These are phyloP conservation scores for Aspergillus fumigatus DNA, from an alignment of 2,329 filamentous ascomycete genomes.

Conservation along the genomic window DNA sequence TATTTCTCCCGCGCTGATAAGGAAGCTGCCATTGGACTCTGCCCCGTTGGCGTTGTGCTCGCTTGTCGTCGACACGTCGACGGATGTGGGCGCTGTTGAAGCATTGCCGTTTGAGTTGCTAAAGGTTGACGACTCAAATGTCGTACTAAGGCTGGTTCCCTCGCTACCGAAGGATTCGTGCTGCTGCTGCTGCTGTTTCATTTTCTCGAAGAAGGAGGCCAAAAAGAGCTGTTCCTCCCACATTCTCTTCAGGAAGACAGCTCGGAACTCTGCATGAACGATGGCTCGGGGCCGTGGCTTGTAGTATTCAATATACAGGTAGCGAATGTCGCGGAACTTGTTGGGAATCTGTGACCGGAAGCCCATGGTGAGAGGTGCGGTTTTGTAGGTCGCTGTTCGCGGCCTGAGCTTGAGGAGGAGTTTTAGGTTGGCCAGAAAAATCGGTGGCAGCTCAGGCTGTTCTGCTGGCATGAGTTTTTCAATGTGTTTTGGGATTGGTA, in stretches of 20 bases:
- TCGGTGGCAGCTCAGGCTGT: slow-evolving; percentile 3
- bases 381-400: slow-evolving; percentile 3
- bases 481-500: not conserved
- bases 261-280: slow-evolving; percentile 36
- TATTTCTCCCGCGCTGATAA: not conserved
- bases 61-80: slow-evolving; percentile 3
- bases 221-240: slow-evolving; percentile 18
- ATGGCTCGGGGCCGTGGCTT: slow-evolving; percentile 19
- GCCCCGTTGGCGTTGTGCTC: not conserved
- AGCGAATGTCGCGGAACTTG: slow-evolving; percentile 10
- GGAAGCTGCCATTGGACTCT: not conserved
- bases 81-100: slow-evolving; percentile 8
- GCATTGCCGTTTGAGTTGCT: slow-evolving; percentile 3
- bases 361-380: slow-evolving; percentile 9
- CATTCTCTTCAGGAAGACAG: slow-evolving; percentile 31
- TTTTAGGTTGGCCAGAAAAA: slow-evolving; percentile 11
- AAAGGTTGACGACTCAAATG: slow-evolving; percentile 3
- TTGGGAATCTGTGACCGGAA: slow-evolving; percentile 11
- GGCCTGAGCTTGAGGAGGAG: slow-evolving; percentile 8
- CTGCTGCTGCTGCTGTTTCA: not conserved
- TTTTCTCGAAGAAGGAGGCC: slow-evolving; percentile 8
- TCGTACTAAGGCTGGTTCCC: slow-evolving; percentile 1
- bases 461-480: not conserved
- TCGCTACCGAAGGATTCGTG: not conserved
- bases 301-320: slow-evolving; percentile 15